Evolutionary conservation across 148 eudicot species (phyloP).

Genomic region (Hydrangea macrophylla): DNA sequence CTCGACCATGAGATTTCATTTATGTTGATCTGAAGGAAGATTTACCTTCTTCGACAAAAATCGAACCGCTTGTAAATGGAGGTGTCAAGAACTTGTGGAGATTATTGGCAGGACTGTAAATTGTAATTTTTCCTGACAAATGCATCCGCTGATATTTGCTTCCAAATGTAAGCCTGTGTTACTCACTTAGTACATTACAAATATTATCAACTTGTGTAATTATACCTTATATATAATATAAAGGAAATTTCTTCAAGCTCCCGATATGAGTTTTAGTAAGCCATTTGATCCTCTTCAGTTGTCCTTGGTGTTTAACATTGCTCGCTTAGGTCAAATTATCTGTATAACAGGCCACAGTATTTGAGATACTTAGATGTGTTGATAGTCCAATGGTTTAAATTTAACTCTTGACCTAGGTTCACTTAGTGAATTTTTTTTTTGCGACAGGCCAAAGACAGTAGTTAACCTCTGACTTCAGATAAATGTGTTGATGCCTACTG

Average conservation of each 20-base stretch:
- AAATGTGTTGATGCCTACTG: too few relatives aligned
- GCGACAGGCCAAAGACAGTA: too few relatives aligned
- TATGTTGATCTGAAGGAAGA: constrained; percentile 15
- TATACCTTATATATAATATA: constrained; percentile 20
- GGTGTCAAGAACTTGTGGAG: constrained; percentile 25
- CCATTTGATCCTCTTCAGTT: not conserved
- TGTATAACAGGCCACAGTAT: not conserved
- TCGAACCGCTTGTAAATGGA: constrained; percentile 8
- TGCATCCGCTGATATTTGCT: constrained; percentile 24
- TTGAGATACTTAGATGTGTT: not conserved
- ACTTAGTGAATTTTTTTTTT: too few relatives aligned
- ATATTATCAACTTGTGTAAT: constrained; percentile 27
- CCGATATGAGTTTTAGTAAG: not conserved
- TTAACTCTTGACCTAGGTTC: too few relatives aligned
- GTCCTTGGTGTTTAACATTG: not conserved
- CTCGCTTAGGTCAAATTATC: not conserved
- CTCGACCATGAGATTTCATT: constrained; percentile 5
- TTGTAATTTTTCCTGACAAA: constrained; percentile 37
- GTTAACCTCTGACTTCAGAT: too few relatives aligned
- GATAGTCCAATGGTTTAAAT: not conserved
- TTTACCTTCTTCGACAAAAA: constrained; percentile 11
- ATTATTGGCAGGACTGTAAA: constrained; percentile 40
- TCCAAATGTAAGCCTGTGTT: constrained; percentile 42
- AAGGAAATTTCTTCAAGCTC: constrained; percentile 5
- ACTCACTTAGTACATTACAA: constrained; percentile 20